Conservation (phyloP, 1,139 yeast genomes). For the Sugiyamaella grinbergsii region DNA sequence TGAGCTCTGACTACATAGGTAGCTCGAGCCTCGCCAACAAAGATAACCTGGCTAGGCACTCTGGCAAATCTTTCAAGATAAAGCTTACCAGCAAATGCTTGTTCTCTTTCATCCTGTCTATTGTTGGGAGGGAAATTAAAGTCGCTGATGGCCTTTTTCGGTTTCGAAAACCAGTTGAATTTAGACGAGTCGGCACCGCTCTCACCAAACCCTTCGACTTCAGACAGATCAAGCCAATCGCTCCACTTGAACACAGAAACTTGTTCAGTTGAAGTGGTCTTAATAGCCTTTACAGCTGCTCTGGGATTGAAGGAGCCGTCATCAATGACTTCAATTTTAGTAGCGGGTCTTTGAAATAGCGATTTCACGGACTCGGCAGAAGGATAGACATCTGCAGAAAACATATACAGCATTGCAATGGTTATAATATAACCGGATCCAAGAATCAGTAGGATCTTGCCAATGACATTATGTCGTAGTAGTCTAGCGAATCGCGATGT, state of each 20-base stretch:
- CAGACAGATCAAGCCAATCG: slow-evolving; percentile 38
- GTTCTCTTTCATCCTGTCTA: slow-evolving; percentile 32
- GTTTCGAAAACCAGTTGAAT: slow-evolving; percentile 17
- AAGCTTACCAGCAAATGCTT: slow-evolving; percentile 37
- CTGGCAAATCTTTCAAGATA: slow-evolving; percentile 34
- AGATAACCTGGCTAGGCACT: slow-evolving; percentile 35
- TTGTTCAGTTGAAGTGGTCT: slow-evolving; percentile 4
- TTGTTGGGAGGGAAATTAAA: slow-evolving; percentile 26
- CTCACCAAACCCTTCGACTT: slow-evolving; percentile 27
- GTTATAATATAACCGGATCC: slow-evolving; percentile 31
- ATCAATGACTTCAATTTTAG: not conserved
- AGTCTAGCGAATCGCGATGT: slow-evolving; percentile 56
- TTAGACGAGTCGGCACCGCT: slow-evolving; percentile 5
- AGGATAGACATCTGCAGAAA: slow-evolving; percentile 26
- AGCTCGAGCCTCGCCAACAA: slow-evolving; percentile 27
- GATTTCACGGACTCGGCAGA: slow-evolving; percentile 15
- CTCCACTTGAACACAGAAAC: slow-evolving; percentile 32
- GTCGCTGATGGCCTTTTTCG: slow-evolving; percentile 22
- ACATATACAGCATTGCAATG: slow-evolving; percentile 30
- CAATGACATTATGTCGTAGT: slow-evolving; percentile 26
- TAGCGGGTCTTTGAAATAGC: not conserved
- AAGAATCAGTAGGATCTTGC: slow-evolving; percentile 26
- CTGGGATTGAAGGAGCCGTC: slow-evolving; percentile 12
- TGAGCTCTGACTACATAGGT: slow-evolving; percentile 21
- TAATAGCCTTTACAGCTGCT: slow-evolving; percentile 1